Base-by-base conservation (phyloP, 768 basidiomycete genomes). In the Boletus huronensis region DNA sequence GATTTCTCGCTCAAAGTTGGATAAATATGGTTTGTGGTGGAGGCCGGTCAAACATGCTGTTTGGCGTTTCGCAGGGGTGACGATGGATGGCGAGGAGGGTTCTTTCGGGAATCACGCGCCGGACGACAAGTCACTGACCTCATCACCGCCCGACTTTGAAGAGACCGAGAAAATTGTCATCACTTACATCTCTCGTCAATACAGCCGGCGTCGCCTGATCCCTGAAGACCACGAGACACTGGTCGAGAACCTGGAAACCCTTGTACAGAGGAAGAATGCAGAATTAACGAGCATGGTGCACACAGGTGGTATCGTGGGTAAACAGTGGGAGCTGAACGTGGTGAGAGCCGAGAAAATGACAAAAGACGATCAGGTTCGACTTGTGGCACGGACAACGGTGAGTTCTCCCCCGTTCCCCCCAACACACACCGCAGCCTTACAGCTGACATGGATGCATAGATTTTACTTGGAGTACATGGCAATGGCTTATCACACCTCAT, bases 401-500 rank as follows among this genome's bases (percentile, higher is more conserved):
- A 54, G 84, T 74, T 29, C 4, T 14, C 6, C 21, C 10, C 11
- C 6, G 3, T 16, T 10, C 9, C 6, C 34, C 16, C 40, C 36
- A 23, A 50, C 21, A 40, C 29, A 34, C 25, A 0, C 19, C 16
- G 2, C 17, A 13, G 26, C 19, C 31, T 52, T 16, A 32, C 42
- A 25, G 39, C 48, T 51, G 53, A 57, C 46, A n/a, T 7, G 5
- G 54, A 21, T 53, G 3, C 34, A 25, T 45, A 88, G 87, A 77
- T 88, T 54, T 67, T 90, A 62, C 71, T 90, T 9, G 87, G 87
- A 29, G 81, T 88, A 1, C 88, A 89, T 57, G 89, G 90, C 6
- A 92, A 91, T 60, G 90, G 90, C 7, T 77, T 94, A 0, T 88
- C 90, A 9, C 90, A 92, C 63, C 77, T 93, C n/a, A 79, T 93